Conservation (phyloP, 257 asterid genomes). For the Salvia rosmarinus region DNA sequence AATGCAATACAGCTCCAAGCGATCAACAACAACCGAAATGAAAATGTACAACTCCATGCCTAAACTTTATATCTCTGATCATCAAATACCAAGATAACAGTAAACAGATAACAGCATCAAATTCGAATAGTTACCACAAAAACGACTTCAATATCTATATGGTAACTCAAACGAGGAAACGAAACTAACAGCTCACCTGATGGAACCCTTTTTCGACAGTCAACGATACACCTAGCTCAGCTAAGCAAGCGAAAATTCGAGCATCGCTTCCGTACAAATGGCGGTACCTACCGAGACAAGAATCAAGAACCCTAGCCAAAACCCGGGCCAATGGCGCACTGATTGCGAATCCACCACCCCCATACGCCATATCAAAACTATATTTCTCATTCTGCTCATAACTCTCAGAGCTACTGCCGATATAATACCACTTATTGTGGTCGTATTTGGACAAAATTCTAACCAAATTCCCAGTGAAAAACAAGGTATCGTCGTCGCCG, state of each 20-base stretch:
- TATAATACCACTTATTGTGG: slow-evolving; percentile 59
- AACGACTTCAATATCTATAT: background rate
- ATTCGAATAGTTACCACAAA: background rate
- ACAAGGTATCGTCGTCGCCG: slow-evolving; percentile 79
- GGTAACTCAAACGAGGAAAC: background rate
- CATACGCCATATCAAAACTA: slow-evolving; percentile 75
- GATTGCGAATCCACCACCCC: slow-evolving; percentile 82
- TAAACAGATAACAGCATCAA: background rate
- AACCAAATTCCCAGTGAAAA: slow-evolving; percentile 60
- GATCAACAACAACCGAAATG: background rate
- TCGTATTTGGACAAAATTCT: slow-evolving; percentile 64
- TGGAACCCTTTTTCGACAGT: slow-evolving; percentile 80
- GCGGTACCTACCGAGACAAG: slow-evolving; percentile 71
- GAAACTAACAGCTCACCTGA: slow-evolving; percentile 53
- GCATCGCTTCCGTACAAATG: slow-evolving; percentile 87
- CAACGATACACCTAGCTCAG: slow-evolving; percentile 76
- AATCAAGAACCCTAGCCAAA: slow-evolving; percentile 63
- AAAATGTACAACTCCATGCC: background rate
- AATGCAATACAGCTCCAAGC: background rate
- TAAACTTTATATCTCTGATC: slow-evolving; percentile 13
- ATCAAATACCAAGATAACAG: background rate
- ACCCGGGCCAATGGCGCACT: slow-evolving; percentile 75
- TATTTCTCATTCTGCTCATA: slow-evolving; percentile 73
- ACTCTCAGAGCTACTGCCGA: slow-evolving; percentile 69
- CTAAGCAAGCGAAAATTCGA: slow-evolving; percentile 70